Conservation (phyloP, 495 filamentous ascomycete genomes). For the Penicillium pancosmium region DNA sequence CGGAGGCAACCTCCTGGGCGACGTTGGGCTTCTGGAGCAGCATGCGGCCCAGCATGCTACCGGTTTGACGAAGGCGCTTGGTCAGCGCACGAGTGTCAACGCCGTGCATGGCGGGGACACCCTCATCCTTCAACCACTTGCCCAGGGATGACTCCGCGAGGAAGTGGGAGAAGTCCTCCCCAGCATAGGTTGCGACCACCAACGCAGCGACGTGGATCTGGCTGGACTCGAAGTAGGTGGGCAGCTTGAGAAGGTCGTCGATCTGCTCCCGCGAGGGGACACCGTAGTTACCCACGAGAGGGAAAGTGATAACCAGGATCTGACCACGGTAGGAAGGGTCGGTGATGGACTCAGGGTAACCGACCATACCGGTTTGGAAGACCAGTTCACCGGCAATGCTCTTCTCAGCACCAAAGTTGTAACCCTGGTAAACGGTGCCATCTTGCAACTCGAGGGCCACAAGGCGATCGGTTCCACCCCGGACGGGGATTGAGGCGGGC, state of each 20-base stretch:
- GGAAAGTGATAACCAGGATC: conserved; percentile 89
- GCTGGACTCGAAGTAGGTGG: conserved; percentile 87
- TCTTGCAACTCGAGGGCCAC: conserved; percentile 89
- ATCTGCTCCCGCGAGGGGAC: conserved; percentile 82
- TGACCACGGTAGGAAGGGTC: conserved; percentile 93
- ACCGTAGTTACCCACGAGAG: conserved; percentile 91
- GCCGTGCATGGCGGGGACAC: conserved; percentile 93
- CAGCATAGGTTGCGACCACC: conserved; percentile 85
- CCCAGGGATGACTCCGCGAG: conserved; percentile 87
- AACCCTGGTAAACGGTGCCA: conserved; percentile 84
- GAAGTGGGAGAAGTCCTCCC: conserved; percentile 93
- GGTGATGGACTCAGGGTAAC: conserved; percentile 93
- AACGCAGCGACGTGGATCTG: conserved; percentile 92
- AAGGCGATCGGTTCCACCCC: conserved; percentile 55
- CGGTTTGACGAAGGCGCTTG: conserved; percentile 88
- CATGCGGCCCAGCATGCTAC: conserved; percentile 95
- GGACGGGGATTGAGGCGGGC: conserved; percentile 50
- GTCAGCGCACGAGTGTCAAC: conserved; percentile 94
- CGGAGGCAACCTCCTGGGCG: conserved; percentile 49
- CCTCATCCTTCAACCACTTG: conserved; percentile 93
- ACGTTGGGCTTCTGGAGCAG: conserved; percentile 65
- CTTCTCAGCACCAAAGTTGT: conserved; percentile 92
- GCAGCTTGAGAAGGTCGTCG: conserved; percentile 80
- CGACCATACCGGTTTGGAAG: conserved; percentile 99
- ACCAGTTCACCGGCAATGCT: conserved; percentile 94